Percentiles rank a stretch among this genome's conserved stretches.
These are phyloP conservation scores for Mrakia gelida DNA, from an alignment of 768 basidiomycete species.

Conservation along the genomic window DNA sequence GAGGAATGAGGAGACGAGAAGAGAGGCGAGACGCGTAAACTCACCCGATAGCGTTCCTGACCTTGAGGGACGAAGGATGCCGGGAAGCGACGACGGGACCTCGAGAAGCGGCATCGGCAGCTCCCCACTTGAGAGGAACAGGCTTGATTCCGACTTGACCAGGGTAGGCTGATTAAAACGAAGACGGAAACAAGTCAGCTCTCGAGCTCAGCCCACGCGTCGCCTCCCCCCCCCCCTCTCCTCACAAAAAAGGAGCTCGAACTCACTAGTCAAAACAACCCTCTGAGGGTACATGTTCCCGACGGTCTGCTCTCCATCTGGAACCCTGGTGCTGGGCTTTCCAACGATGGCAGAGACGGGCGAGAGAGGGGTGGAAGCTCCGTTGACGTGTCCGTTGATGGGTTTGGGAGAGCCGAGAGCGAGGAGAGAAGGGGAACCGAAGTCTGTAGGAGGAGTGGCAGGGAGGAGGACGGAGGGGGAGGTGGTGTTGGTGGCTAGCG, in stretches of 20 bases:
- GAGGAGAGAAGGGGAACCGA: slow-evolving; percentile 7
- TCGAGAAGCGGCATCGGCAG: slow-evolving; percentile 57
- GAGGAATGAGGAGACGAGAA: neutral
- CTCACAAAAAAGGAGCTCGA: too few species aligned
- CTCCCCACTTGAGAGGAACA: slow-evolving; percentile 76
- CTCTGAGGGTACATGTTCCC: slow-evolving; percentile 67
- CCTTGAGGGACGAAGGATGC: slow-evolving; percentile 71
- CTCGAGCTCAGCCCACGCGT: neutral
- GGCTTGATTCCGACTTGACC: slow-evolving; percentile 85
- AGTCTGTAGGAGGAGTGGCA: neutral
- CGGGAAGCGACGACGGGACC: slow-evolving; percentile 88
- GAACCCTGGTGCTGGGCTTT: slow-evolving; percentile 25
- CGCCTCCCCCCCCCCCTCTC: too few species aligned
- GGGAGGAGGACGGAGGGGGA: slow-evolving; percentile 31
- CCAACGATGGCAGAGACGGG: slow-evolving; percentile 31
- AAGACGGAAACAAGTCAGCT: neutral
- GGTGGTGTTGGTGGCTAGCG: slow-evolving; percentile 16
- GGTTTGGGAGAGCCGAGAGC: slow-evolving; percentile 14
- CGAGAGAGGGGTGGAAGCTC: slow-evolving; percentile 22
- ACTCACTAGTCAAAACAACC: slow-evolving; percentile 75
- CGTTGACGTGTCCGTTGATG: neutral
- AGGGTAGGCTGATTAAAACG: slow-evolving; percentile 61
- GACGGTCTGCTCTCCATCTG: slow-evolving; percentile 51
- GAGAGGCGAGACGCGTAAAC: neutral
- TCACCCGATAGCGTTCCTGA: slow-evolving; percentile 74